These are phyloP conservation scores for Poa annua DNA, from an alignment of 176 grass and related monocot species.

Conservation along the genomic window DNA sequence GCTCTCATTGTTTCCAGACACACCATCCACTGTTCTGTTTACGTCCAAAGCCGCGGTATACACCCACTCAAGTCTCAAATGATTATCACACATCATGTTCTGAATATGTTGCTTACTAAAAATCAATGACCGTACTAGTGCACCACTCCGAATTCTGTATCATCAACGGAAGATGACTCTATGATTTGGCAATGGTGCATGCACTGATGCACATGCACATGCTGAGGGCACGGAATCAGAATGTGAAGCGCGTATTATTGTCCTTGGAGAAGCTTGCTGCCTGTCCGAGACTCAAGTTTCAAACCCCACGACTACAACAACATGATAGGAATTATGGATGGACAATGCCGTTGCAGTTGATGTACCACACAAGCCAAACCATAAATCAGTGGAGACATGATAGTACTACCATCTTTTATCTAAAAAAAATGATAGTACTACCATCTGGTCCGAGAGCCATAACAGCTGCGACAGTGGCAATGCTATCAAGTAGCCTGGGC, in stretches of 20 bases:
- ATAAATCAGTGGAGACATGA: slow-evolving; percentile 2
- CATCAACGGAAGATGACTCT: slow-evolving; percentile 35
- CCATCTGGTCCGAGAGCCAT: slow-evolving; percentile 15
- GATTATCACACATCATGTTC: background rate
- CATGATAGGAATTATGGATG: background rate
- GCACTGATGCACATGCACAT: slow-evolving; percentile 33
- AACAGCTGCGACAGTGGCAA: slow-evolving; percentile 29
- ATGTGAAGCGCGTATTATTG: slow-evolving; percentile 31
- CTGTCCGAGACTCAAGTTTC: background rate
- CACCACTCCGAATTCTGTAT: slow-evolving; percentile 21
- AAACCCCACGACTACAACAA: slow-evolving; percentile 34
- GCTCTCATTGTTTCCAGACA: background rate
- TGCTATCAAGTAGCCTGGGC: slow-evolving; percentile 12
- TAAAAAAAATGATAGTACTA: slow-evolving; percentile 3
- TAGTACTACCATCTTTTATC: slow-evolving; percentile 24
- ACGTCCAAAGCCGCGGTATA: background rate
- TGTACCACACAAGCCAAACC: slow-evolving; percentile 26
- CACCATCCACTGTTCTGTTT: background rate
- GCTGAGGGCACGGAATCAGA: background rate
- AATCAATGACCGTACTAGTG: background rate
- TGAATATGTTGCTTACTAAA: background rate
- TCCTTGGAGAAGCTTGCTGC: slow-evolving; percentile 22
- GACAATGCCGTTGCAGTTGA: background rate
- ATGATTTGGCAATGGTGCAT: slow-evolving; percentile 11
- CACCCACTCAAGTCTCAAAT: slow-evolving; percentile 32